Base-by-base conservation (phyloP, 768 basidiomycete species). In the Tylopilus sp. region DNA sequence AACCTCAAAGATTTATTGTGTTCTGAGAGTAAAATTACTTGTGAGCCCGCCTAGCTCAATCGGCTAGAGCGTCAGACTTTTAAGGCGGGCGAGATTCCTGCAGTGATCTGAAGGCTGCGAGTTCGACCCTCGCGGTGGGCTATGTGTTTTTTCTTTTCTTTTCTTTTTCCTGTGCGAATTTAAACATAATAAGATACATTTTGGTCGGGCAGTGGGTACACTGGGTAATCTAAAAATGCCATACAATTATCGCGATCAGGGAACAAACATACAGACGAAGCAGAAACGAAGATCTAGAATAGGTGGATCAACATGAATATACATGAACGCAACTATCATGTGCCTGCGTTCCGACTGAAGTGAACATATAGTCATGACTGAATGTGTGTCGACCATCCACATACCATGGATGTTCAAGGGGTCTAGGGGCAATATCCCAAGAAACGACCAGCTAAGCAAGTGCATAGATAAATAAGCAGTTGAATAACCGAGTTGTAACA, bases 81-180 rank as follows among this genome's bases (percentile, higher is more conserved):
- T 69, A 69, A 54, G 68, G 66, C 66, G 67, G 68, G 66, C 1
- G 2, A 41, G 30, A 48, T 54, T 44, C 65, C 54, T 45, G 45
- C 44, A 3, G 62, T 53, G 47, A 85, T 86, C 84, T 86, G 82
- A 86, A 86, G 84, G 84, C 81, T 86, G 84, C 84, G 84, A 83
- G 84, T 86, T 86, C 84, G 84, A 86, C 78, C 84, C 84, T 83
- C 84, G 84, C 84, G 84, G 82, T 84, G 84, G 84, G 83, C 84
- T 85, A 82, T 19, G 42, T 6, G 10, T 52, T 70, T 70, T 64
- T 48, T 31, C 1, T 8, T 29, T 21, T 6, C 3, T 2, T 28
- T 21, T 19, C 31, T 42, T 21, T 44, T 42, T 14, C 19, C 0
- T 4, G 11, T 29, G 21, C n/a, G 43, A 19, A 33, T 52, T 29